These are phyloP conservation scores for Conticribra weissflogii DNA, from an alignment of 108 stramenopile genomes.

Conservation along the genomic window DNA sequence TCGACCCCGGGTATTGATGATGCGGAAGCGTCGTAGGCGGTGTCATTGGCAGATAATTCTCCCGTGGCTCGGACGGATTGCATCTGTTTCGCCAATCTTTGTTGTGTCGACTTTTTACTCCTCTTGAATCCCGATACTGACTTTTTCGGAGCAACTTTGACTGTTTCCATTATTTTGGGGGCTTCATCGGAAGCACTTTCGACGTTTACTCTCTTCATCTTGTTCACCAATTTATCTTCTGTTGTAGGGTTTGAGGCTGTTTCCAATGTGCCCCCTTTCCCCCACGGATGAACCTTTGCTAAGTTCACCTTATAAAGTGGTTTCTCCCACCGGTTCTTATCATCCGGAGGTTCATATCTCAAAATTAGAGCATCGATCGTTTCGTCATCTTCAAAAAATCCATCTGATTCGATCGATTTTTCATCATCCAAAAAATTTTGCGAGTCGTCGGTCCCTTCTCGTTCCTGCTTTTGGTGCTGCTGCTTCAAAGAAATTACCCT, in stretches of 20 bases:
- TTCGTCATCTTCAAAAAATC: slow-evolving; percentile 51
- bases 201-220: slow-evolving; percentile 9
- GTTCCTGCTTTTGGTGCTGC: background rate
- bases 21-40: slow-evolving; percentile 24
- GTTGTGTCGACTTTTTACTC: slow-evolving; percentile 23
- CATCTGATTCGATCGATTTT: slow-evolving; percentile 15
- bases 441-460: background rate
- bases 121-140: slow-evolving; percentile 42
- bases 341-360: slow-evolving; percentile 90
- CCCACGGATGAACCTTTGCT: slow-evolving; percentile 33
- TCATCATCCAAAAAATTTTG: background rate
- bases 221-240: slow-evolving; percentile 5
- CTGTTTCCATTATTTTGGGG: background rate
- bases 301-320: slow-evolving; percentile 80
- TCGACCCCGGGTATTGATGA: slow-evolving; percentile 2
- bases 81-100: background rate
- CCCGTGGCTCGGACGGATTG: background rate
- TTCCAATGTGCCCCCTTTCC: slow-evolving; percentile 31
- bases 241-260: background rate
- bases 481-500: too few relatives aligned
- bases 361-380: slow-evolving; percentile 69
- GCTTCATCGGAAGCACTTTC: slow-evolving; percentile 17
- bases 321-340: slow-evolving; percentile 89
- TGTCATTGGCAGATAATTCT: background rate
- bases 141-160: slow-evolving; percentile 19